Conservation (phyloP, 2,329 filamentous ascomycete genomes). For the Penicillium oxalicum region DNA sequence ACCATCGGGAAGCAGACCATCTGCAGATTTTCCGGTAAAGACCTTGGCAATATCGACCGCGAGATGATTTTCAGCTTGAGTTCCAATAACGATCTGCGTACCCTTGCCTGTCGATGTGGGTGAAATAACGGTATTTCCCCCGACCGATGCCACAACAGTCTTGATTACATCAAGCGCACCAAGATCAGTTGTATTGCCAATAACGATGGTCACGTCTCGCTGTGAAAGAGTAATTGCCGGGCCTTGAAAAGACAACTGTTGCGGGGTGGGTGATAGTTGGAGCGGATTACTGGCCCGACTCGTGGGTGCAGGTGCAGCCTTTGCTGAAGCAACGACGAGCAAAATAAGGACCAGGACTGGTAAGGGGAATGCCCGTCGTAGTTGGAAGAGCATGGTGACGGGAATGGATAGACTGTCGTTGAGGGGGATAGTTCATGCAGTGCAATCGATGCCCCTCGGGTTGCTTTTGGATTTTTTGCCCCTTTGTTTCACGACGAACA, state of each 20-base stretch:
- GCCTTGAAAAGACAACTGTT: slow-evolving; percentile 11
- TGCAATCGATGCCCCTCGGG: too few species aligned
- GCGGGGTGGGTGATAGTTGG: slow-evolving; percentile 9
- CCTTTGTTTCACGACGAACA: too few species aligned
- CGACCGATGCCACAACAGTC: slow-evolving; percentile 7
- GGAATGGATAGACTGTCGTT: too few species aligned
- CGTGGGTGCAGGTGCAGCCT: slow-evolving; percentile 4
- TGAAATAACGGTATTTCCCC: slow-evolving; percentile 7
- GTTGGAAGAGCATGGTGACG: too few species aligned
- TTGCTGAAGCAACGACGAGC: slow-evolving; percentile 3
- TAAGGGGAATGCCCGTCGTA: too few species aligned
- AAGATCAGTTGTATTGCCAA: slow-evolving; percentile 12
- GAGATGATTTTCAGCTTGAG: slow-evolving; percentile 5
- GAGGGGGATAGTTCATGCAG: too few species aligned
- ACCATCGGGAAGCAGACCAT: slow-evolving; percentile 12
- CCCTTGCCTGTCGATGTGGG: slow-evolving; percentile 5
- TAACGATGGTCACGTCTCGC: slow-evolving; percentile 15
- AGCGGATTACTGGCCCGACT: slow-evolving; percentile 3
- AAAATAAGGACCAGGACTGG: slow-evolving; percentile 3
- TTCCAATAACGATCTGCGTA: slow-evolving; percentile 13
- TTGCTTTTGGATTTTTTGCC: too few species aligned
- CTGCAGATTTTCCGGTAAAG: slow-evolving; percentile 10
- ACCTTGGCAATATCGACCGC: slow-evolving; percentile 7
- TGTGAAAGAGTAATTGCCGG: slow-evolving; percentile 9
- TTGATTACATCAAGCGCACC: slow-evolving; percentile 11